Conservation (phyloP, 306 rosid genomes). For the Prosopis cineraria region DNA sequence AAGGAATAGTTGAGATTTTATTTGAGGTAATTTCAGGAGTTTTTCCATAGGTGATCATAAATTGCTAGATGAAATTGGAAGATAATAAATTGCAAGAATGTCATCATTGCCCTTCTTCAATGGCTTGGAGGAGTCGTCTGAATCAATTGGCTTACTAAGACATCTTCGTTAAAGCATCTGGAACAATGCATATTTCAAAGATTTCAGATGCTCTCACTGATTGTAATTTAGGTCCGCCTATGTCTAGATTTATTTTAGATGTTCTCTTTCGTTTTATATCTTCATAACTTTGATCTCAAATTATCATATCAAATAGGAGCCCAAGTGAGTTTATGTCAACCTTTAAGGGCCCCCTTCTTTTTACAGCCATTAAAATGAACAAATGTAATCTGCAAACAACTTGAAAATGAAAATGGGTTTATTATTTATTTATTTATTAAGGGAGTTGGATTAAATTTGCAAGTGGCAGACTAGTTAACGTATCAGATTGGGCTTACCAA, state of each 20-base stretch:
- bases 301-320: background rate
- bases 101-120: background rate
- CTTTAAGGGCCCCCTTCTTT: background rate
- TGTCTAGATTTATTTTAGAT: background rate
- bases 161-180: background rate
- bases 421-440: background rate
- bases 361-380: background rate
- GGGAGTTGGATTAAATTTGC: background rate
- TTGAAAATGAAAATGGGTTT: background rate
- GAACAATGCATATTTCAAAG: too few relatives aligned
- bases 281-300: background rate
- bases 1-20: too few relatives aligned
- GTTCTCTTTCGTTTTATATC: background rate
- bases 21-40: too few relatives aligned
- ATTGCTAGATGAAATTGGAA: too few relatives aligned
- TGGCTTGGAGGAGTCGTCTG: background rate
- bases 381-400: background rate
- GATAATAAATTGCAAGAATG: background rate
- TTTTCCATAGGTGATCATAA: too few relatives aligned
- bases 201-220: background rate
- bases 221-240: background rate
- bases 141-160: background rate
- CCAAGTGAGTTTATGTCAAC: conserved; percentile 39
- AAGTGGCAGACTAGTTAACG: background rate
- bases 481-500: background rate